Evolutionary conservation across 176 grass and related monocot species (phyloP).

Genomic region (Oryza officinalis): DNA sequence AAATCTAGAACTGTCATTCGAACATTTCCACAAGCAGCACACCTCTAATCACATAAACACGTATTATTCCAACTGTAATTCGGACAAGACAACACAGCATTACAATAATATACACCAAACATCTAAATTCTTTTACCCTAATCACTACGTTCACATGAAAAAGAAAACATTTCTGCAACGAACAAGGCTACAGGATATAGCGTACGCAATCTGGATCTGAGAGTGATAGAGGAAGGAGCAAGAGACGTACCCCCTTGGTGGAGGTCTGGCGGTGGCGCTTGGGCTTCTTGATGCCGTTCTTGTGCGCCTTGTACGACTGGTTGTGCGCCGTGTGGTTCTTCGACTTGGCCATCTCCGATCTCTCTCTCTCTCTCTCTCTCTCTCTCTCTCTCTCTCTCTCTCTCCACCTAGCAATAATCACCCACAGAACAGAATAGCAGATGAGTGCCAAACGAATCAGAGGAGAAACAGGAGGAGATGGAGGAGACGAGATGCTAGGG

Average conservation of each 20-base stretch:
- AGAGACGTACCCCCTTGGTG: constrained; percentile 74
- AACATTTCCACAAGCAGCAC: neutral
- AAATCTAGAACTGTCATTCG: neutral
- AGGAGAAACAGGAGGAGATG: neutral
- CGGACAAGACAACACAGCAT: neutral
- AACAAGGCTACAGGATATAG: neutral
- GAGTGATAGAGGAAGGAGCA: neutral
- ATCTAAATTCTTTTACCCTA: too few relatives aligned
- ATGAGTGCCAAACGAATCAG: neutral
- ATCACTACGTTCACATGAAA: neutral
- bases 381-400: neutral
- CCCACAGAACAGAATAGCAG: neutral
- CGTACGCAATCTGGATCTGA: neutral
- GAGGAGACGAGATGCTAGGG: neutral
- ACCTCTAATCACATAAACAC: neutral
- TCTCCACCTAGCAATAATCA: neutral
- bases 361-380: constrained; percentile 12
- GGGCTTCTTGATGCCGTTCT: constrained; percentile 89
- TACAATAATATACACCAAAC: neutral
- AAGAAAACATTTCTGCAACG: neutral
- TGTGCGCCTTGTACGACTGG: constrained; percentile 86
- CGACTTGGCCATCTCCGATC: constrained; percentile 79
- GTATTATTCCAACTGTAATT: neutral
- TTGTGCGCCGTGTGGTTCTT: constrained; percentile 97
- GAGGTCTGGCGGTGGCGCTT: constrained; percentile 75